Base-by-base conservation (phyloP, 306 rosid genomes). In the Dryas alaskensis region DNA sequence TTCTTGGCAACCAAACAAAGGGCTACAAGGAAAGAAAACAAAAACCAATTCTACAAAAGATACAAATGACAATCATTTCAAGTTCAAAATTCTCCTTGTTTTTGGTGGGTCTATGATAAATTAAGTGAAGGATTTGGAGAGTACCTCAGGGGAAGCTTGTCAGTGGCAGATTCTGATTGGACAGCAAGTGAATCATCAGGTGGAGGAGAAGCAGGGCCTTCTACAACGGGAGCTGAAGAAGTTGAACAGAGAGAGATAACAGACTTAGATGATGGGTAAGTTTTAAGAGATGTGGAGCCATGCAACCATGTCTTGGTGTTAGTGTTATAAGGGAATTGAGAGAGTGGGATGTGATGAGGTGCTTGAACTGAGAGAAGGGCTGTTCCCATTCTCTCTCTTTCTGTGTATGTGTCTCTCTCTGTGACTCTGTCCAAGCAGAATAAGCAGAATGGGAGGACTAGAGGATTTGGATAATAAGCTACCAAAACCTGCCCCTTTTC, bases 221-320 rank as follows among this genome's bases (percentile, higher is more conserved):
- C 90, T 31, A 77, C 81, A 52, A 79, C 82, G 44, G 90, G 64
- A 79, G 92, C 54, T 49, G 79, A 69, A n/a, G 92, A 81, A 67
- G 89, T 76, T 60, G 89, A 82, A 65, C 78, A 84, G 13, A 72
- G 77, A 76, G 82, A 77, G 73, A 60, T 69, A 69, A 50, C 22
- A 51, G 69, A 43, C 77, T 67, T 87, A 3, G 73, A 49, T 22
- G 67, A 42, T 9, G 74, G 79, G 76, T 50, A 73, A 2, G 57
- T 50, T 8, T 75, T 42, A 6, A 84, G 58, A 81, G 79, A 12
- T 72, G 67, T 81, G 22, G 76, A 60, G 74, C 71, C 70, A 66
- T 60, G 84, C 14, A 65, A 60, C 45, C 62, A 42, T 42, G 39
- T 57, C 50, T 55, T 54, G 50, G 65, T 43, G 51, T 46, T 48